These are phyloP conservation scores for Solanum raphanifolium DNA, from an alignment of 257 asterid species.

Conservation along the genomic window DNA sequence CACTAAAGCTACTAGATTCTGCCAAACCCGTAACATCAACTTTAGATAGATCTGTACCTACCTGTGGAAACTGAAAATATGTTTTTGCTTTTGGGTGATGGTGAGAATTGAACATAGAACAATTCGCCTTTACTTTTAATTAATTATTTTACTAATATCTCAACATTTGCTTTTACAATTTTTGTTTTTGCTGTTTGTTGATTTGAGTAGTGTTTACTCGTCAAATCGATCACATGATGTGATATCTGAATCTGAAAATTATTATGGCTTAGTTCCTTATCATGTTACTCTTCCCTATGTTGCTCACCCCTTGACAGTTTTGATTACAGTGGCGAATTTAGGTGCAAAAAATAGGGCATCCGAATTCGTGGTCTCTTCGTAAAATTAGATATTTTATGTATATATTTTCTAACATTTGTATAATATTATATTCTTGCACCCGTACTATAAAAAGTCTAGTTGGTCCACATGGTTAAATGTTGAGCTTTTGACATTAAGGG, in stretches of 20 bases:
- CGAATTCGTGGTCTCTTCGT: no score
- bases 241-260: background rate
- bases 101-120: background rate
- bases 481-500: no score
- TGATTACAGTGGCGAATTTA: no score
- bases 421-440: no score
- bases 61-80: background rate
- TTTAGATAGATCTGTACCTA: background rate
- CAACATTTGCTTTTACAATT: background rate
- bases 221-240: background rate
- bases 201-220: background rate
- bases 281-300: background rate
- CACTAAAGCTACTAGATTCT: background rate
- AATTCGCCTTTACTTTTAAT: background rate
- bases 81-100: background rate
- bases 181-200: background rate
- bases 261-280: background rate
- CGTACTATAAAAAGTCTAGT: no score
- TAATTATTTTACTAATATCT: background rate
- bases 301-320: background rate
- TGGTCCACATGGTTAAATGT: no score
- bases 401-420: no score
- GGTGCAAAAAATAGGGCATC: no score
- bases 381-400: no score
- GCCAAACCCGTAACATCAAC: background rate